Evolutionary conservation across 208 protist genomes (phyloP).

Genomic region (Wallacemonas collosoma): DNA sequence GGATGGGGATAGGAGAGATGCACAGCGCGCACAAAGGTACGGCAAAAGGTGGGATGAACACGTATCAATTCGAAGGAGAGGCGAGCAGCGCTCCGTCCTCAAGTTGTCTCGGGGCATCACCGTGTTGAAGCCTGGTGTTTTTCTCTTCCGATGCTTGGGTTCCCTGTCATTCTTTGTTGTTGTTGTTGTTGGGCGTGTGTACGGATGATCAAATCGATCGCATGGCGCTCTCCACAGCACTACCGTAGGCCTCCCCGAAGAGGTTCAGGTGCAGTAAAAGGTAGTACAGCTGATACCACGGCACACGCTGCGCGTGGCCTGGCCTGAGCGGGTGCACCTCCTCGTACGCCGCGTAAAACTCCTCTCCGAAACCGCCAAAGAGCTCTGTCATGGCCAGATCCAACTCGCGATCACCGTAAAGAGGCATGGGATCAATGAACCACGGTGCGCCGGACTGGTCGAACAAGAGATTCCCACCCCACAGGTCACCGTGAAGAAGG

Average conservation of each 20-base stretch:
- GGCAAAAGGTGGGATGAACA: too few species aligned
- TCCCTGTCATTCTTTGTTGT: too few species aligned
- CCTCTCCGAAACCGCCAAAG: slow-evolving; percentile 34
- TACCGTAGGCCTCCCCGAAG: slow-evolving; percentile 38
- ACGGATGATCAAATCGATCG: slow-evolving; percentile 1
- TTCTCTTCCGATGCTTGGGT: too few species aligned
- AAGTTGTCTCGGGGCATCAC: too few species aligned
- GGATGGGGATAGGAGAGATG: too few species aligned
- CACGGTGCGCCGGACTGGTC: slow-evolving; percentile 18
- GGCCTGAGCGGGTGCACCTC: slow-evolving; percentile 20
- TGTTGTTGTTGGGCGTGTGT: too few species aligned
- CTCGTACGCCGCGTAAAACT: slow-evolving; percentile 37
- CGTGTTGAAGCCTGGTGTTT: too few species aligned
- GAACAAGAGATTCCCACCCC: slow-evolving; percentile 29
- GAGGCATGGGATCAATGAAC: slow-evolving; percentile 31
- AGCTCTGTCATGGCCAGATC: slow-evolving; percentile 38
- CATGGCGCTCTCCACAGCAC: slow-evolving; percentile 21
- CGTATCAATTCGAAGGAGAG: too few species aligned
- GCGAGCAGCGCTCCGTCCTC: too few species aligned
- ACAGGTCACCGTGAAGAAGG: slow-evolving; percentile 33
- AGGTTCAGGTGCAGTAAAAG: slow-evolving; percentile 31
- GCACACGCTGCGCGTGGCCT: slow-evolving; percentile 21
- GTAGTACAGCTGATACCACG: slow-evolving; percentile 33
- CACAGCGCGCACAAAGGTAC: too few species aligned
- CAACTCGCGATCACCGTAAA: slow-evolving; percentile 37